Percentiles rank a stretch among this genome's conserved stretches.
These are phyloP conservation scores for Epichloe glyceriae DNA, from an alignment of 2,329 filamentous ascomycete species.

Conservation along the genomic window DNA sequence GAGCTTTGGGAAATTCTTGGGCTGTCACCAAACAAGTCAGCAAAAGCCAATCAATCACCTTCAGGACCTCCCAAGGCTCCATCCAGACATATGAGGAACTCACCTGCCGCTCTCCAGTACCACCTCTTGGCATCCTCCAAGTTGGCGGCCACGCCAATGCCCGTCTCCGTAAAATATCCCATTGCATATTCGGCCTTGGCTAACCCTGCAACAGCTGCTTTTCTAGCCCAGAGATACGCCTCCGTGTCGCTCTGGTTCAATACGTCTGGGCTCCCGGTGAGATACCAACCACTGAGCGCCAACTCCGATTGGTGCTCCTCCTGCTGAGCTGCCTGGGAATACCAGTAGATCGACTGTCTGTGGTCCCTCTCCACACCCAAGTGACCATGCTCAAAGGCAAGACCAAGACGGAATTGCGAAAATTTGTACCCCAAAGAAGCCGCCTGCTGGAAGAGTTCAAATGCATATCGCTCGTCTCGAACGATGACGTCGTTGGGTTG, in stretches of 20 bases:
- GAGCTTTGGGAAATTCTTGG: slow-evolving; percentile 87
- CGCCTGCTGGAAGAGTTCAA: slow-evolving; percentile 72
- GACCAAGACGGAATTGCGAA: slow-evolving; percentile 79
- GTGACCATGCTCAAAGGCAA: slow-evolving; percentile 78
- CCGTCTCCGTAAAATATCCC: slow-evolving; percentile 91
- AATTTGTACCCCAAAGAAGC: slow-evolving; percentile 89
- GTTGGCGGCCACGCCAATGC: slow-evolving; percentile 76
- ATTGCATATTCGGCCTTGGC: slow-evolving; percentile 96
- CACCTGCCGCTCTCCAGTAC: slow-evolving; percentile 96
- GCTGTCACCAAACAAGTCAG: slow-evolving; percentile 36
- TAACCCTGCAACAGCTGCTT: slow-evolving; percentile 75
- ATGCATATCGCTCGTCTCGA: slow-evolving; percentile 69
- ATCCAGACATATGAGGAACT: not conserved
- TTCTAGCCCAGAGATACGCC: slow-evolving; percentile 92
- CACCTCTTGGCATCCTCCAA: slow-evolving; percentile 93
- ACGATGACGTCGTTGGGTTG: slow-evolving; percentile 59
- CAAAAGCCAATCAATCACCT: not conserved
- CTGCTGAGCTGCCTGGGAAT: slow-evolving; percentile 79
- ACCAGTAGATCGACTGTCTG: slow-evolving; percentile 81
- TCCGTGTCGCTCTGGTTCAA: slow-evolving; percentile 88
- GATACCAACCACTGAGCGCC: slow-evolving; percentile 79
- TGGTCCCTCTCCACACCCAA: slow-evolving; percentile 75
- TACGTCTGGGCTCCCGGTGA: slow-evolving; percentile 81
- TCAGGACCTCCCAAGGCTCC: not conserved
- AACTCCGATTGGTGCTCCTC: slow-evolving; percentile 90